Evolutionary conservation across 208 protist genomes (phyloP), one percentile per base, ranked within the genome.

Genomic region (Leishmania gerbilli): DNA sequence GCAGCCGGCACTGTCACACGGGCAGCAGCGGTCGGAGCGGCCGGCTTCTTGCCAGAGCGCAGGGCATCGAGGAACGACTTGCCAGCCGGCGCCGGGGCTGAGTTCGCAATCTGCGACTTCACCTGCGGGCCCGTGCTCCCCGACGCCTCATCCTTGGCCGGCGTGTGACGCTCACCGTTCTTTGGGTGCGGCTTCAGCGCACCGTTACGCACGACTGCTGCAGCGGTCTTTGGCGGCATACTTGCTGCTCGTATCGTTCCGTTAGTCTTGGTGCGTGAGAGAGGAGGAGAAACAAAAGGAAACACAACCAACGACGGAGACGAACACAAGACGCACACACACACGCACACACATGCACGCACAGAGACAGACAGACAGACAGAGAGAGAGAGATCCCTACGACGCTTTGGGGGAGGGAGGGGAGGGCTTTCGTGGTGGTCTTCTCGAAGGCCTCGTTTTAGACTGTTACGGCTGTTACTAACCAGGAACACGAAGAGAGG

Each of bases 41-140:
- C 79, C 15, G 79, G 37, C 79, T 81, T 84, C 56, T 69, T 71
- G 49, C 84, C 82, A 42, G 87, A 82, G 67, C 89, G 88, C 71
- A 95, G 80, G 9, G 86, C 91, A 45, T 96, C 90, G 37, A 95
- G 87, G 81, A 96, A 95, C 37, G 84, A 89, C 82, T 89, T 91
- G 56, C 90, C 91, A 5, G 88, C 86, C 17, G 87, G 87, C 13
- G 91, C 83, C 42, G 87, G 88, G 47, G 91, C 81, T 27, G 89
- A 72, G 83, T 90, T 95, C n/a, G 86, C 79, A 79, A 94, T 90
- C 74, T 91, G 81, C 67, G 89, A 72, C 82, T 89, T 89, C 72
- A 95, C 91, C 56, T 85, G 82, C 2, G 91, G 90, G 27, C 86
- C 90, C 47, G 84, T 84, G 40, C 79, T 79, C 75, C 69, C 75